Evolutionary conservation across 1,284 basidiomycete genomes (phyloP), one percentile per base, ranked within the genome.

Genomic region (Taiwanofungus camphoratus): DNA sequence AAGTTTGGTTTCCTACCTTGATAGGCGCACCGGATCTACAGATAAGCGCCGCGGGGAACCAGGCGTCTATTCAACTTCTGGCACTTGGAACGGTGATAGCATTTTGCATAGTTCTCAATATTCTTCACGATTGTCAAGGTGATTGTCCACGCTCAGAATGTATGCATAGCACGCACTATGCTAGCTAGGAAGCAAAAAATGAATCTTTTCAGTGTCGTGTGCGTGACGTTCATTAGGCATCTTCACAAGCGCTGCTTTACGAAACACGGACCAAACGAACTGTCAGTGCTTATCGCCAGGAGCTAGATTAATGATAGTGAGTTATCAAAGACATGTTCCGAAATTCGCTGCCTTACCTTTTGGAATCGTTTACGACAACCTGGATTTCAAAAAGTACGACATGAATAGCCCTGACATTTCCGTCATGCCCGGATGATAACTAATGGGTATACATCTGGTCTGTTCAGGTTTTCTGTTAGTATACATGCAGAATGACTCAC

Each of bases 361-460:
- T n/a, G n/a, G n/a, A n/a, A n/a, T n/a, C n/a, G n/a, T n/a, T n/a
- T n/a, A n/a, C n/a, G n/a, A n/a, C n/a, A n/a, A n/a, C n/a, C n/a
- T n/a, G n/a, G n/a, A n/a, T n/a, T n/a, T n/a, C n/a, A 18, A 38
- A 12, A 27, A n/a, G 13, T 5, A 38, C 16, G 20, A 15, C 5
- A 15, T 16, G 21, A 15, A 7, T 27, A 8, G 11, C 36, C 22
- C 5, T 36, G n/a, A n/a, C n/a, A n/a, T n/a, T n/a, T n/a, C n/a
- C n/a, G n/a, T 36, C 36, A 38, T 13, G 12, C 9, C 36, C 9
- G 18, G 19, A 20, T 11, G 11, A 11, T 6, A 12, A 15, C 16
- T 49, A 58, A 50, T 18, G 49, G 48, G 43, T 52, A 56, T 5
- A 56, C 53, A 37, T 52, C 48, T 20, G 56, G 40, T n/a, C 52